These are phyloP conservation scores for Candida tallmaniae DNA, from an alignment of 805 yeast genomes.

Conservation along the genomic window DNA sequence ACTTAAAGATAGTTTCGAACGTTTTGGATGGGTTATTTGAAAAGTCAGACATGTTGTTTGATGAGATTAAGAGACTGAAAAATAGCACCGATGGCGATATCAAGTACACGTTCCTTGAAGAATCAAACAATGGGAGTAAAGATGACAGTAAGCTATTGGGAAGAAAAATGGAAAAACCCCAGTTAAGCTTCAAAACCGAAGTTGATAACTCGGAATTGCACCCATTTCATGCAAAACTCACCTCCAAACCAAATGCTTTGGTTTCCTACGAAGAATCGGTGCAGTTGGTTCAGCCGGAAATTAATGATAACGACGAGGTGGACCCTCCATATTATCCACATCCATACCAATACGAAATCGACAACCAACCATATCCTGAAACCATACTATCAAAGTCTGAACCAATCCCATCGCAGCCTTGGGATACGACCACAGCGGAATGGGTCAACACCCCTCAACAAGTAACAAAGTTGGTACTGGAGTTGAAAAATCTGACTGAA, in stretches of 20 bases:
- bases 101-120: conserved; percentile 50
- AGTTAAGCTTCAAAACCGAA: conserved; percentile 48
- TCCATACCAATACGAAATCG: conserved; percentile 78
- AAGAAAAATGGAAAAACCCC: conserved; percentile 60
- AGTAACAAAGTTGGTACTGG: conserved; percentile 50
- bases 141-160: conserved; percentile 12
- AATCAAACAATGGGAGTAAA: conserved; percentile 16
- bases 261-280: conserved; percentile 51
- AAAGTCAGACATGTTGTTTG: conserved; percentile 66
- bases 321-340: conserved; percentile 64
- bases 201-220: conserved; percentile 63
- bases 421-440: conserved; percentile 59
- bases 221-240: conserved; percentile 77
- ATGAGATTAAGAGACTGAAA: conserved; percentile 26
- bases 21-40: conserved; percentile 71
- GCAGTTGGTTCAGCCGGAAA: conserved; percentile 24
- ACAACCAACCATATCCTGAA: conserved; percentile 62
- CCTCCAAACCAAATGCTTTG: conserved; percentile 67
- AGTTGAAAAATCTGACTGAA: conserved; percentile 48
- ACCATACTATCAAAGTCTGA: conserved; percentile 35
- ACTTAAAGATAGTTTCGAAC: conserved; percentile 62
- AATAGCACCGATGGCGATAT: conserved; percentile 4
- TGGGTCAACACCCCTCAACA: conserved; percentile 66
- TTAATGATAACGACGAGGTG: conserved; percentile 18
- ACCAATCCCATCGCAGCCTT: conserved; percentile 53